Evolutionary conservation across 805 yeast genomes (phyloP), one percentile per base, ranked within the genome.

Genomic region (Candida adriatica): DNA sequence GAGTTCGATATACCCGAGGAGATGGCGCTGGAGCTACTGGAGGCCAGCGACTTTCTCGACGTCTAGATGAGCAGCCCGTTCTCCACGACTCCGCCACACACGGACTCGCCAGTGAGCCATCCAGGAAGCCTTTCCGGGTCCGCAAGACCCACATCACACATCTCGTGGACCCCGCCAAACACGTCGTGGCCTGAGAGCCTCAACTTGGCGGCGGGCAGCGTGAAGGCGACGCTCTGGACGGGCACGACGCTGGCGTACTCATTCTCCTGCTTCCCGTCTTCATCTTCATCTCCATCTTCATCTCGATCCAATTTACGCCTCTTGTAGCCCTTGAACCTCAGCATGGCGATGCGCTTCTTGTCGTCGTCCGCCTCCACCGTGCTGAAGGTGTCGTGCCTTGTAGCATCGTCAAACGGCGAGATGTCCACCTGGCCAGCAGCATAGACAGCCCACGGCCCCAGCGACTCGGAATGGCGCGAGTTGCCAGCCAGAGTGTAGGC

Each of bases 1-100:
- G 92, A 83, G 34, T 92, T 92, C 56, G 81, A 82, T 22, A 75
- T 92, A 3, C 96, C 97, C 1, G 88, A 96, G 0, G 96, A 86
- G 44, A 71, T 90, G 74, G 95, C 97, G 0, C 62, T 90, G 39
- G 97, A 92, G 52, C 61, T 90, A 43, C 58, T 92, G 27, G 90
- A 92, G 22, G 95, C 95, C 16, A 95, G 97, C 2, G 98, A 92
- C 53, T 90, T 74, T 53, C 59, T 86, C 46, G 90, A 84, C 45
- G 78, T 19, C 22, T 36, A 31, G 4, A 20, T 17, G 6, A 21
- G 43, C 34, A 39, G 26, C 8, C 72, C 72, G 35, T 68, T 55
- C 18, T 45, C 47, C 5, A 72, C 55, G 0, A 40, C 45, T 0
- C 87, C 87, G 22, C 70, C 59, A 24, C 58, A 44, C 1, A 82